Conservation (phyloP, 2,329 filamentous ascomycete genomes). For the Mariannaea sp. region DNA sequence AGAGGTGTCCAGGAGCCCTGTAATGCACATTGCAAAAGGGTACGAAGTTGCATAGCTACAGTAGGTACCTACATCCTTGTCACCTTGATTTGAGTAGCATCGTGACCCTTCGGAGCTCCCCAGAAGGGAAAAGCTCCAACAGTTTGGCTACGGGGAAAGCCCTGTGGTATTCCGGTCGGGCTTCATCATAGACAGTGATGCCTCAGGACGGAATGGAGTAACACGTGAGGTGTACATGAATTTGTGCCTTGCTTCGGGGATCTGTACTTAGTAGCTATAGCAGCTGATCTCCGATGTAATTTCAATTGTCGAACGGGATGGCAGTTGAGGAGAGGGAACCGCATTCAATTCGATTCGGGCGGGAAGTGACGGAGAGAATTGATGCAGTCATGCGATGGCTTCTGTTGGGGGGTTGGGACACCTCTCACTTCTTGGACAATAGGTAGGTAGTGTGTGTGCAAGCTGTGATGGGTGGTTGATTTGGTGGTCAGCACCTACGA, state of each 20-base stretch:
- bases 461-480: not conserved
- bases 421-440: not conserved
- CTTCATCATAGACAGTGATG: conserved; percentile 5
- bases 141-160: conserved; percentile 16
- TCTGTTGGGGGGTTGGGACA: no score
- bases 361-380: not conserved
- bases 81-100: not conserved
- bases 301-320: not conserved
- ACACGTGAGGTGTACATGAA: no score
- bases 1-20: not conserved
- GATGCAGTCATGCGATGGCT: conserved; percentile 1
- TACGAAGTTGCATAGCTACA: no score
- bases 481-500: conserved; percentile 1
- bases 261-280: conserved; percentile 10
- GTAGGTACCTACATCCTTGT: not conserved
- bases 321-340: no score
- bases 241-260: no score
- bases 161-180: conserved; percentile 13
- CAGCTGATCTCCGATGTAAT: not conserved
- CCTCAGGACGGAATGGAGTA: conserved; percentile 1
- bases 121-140: conserved; percentile 14
- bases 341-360: no score
- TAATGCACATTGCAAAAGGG: no score
- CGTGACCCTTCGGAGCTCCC: conserved; percentile 15
- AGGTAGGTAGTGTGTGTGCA: not conserved